Conservation (phyloP, 768 basidiomycete species). For the Tulasnella sp. region DNA sequence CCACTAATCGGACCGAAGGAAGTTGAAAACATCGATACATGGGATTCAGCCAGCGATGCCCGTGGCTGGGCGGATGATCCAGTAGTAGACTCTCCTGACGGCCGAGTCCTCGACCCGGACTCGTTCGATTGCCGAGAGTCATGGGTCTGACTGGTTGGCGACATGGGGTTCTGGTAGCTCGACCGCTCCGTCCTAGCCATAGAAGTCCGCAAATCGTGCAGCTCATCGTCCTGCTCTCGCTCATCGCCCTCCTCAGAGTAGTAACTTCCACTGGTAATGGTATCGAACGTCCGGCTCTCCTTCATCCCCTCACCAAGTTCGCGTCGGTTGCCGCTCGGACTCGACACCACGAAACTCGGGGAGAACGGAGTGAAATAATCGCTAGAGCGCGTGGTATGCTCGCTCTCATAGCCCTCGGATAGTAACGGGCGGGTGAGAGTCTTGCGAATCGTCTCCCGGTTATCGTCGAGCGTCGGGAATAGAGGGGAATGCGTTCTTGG, state of each 20-base stretch:
- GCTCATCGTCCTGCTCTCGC: slow-evolving; percentile 3
- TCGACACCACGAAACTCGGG: slow-evolving; percentile 18
- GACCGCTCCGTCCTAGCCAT: background rate
- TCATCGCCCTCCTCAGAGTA: slow-evolving; percentile 43
- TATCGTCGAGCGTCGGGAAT: background rate
- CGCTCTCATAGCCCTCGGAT: slow-evolving; percentile 22
- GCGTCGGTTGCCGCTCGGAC: background rate
- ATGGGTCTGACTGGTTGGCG: slow-evolving; percentile 41
- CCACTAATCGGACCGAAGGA: slow-evolving; percentile 1
- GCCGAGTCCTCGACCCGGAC: slow-evolving; percentile 2
- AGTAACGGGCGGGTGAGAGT: slow-evolving; percentile 33
- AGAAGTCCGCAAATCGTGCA: background rate
- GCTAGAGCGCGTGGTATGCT: slow-evolving; percentile 7
- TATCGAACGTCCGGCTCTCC: slow-evolving; percentile 10
- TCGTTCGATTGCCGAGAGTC: slow-evolving; percentile 41
- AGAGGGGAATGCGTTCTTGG: slow-evolving; percentile 17
- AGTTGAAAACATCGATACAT: slow-evolving; percentile 24
- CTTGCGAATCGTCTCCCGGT: slow-evolving; percentile 34
- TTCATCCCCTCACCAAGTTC: background rate
- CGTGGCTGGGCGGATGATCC: slow-evolving; percentile 12
- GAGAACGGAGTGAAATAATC: slow-evolving; percentile 29
- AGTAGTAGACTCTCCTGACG: slow-evolving; percentile 14
- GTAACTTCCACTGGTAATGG: slow-evolving; percentile 35
- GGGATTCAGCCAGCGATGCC: slow-evolving; percentile 17
- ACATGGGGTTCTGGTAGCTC: slow-evolving; percentile 31